Evolutionary conservation across 176 grass and related monocot species (phyloP), one percentile per base, ranked within the genome.

Genomic region (Bolboschoenus planiculmis): DNA sequence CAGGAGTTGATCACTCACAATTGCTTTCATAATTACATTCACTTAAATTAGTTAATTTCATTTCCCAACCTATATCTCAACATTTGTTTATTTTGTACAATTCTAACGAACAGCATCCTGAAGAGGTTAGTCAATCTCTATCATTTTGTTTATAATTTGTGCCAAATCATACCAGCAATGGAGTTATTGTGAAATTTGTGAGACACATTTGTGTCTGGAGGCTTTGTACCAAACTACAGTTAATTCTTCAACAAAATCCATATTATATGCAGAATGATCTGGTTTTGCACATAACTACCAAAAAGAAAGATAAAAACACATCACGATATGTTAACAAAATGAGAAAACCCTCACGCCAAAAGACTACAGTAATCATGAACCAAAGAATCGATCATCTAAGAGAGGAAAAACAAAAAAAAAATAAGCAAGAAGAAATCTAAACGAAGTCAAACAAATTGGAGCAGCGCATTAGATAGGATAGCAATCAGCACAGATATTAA

Each of bases 391-490:
- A 51, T 76, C 39, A 46, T 46, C 44, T 76, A 31, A 31, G 18
- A 31, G 78, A 16, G 33, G 87, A 84, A 84, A 7, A 5, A 87
- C 85, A 85, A 79, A 86, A 42, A 92, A 83, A 13, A 76, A 76
- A 30, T 76, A 76, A 21, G 16, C 11, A 50, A 18, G 44, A 76
- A 50, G 27, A 30, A 70, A 81, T 39, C 78, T 79, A 56, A 83
- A 86, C 83, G 84, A 73, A 54, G 85, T 92, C 80, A 91, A 64
- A 96, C 80, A 21, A 80, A 51, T 26, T 89, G 48, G 65, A 94
- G 67, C 73, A 63, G 80, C 61, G 33, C 84, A 57, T 85, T 76
- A 51, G 42, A 92, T 34, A 92, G 75, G 77, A 88, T 14, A 16
- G 86, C 42, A 39, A 88, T 3, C 11, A 71, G 24, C 21, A 59